phyloP scores from a whole-genome alignment of 1,139 yeast species.

The Suhomyces wounanorum region DNA sequence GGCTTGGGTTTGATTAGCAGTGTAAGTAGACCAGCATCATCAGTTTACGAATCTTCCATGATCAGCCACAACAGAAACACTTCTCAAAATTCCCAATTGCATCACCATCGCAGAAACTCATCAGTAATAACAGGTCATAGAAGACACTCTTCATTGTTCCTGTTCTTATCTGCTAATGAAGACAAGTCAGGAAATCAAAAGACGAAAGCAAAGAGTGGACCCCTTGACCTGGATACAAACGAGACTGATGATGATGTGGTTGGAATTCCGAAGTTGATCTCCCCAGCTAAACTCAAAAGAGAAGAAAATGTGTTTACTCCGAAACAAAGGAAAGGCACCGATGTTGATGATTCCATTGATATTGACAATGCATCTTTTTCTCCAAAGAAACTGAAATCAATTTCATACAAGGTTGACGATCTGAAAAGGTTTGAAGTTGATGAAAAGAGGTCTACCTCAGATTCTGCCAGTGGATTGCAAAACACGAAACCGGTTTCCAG shows the following conservation, averaged over 20 bases:
- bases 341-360: slow-evolving; percentile 25
- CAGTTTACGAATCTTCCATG: slow-evolving; percentile 43
- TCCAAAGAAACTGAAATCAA: slow-evolving; percentile 40
- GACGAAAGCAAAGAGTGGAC: slow-evolving; percentile 4
- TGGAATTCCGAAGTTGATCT: slow-evolving; percentile 19
- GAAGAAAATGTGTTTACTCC: slow-evolving; percentile 18
- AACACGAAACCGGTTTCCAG: slow-evolving; percentile 25
- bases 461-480: slow-evolving; percentile 20
- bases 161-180: slow-evolving; percentile 39
- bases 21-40: slow-evolving; percentile 43
- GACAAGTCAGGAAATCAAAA: slow-evolving; percentile 10
- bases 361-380: slow-evolving; percentile 35
- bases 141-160: slow-evolving; percentile 51
- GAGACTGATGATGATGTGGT: slow-evolving; percentile 8
- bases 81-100: slow-evolving; percentile 24
- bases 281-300: slow-evolving; percentile 30
- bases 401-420: slow-evolving; percentile 21
- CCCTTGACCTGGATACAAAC: neutral
- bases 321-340: slow-evolving; percentile 14
- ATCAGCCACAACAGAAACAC: slow-evolving; percentile 31
- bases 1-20: slow-evolving; percentile 14
- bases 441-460: slow-evolving; percentile 39
- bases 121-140: slow-evolving; percentile 33
- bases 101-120: slow-evolving; percentile 36
- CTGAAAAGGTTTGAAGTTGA: slow-evolving; percentile 22